Evolutionary conservation across 352 stramenopile genomes (phyloP).

Genomic region (Phytophthora lateralis): DNA sequence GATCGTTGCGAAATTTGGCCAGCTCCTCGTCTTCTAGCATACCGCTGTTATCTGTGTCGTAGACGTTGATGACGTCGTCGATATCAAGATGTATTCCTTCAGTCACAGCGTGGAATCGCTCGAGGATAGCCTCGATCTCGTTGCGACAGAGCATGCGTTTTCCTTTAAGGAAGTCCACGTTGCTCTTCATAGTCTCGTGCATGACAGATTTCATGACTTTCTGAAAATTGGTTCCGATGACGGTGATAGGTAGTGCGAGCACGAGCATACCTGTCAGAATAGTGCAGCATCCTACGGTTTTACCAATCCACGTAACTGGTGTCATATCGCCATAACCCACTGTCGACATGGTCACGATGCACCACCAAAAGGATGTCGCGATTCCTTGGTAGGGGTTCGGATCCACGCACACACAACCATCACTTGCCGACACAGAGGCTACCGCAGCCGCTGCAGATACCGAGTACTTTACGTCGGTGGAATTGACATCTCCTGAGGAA

Average conservation of each 20-base stretch:
- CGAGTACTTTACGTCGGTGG: conserved; percentile 21
- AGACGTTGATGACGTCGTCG: conserved; percentile 81
- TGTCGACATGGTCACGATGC: conserved; percentile 92
- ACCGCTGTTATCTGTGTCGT: conserved; percentile 79
- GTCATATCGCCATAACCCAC: conserved; percentile 90
- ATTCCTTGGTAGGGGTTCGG: conserved; percentile 87
- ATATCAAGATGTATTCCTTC: conserved; percentile 78
- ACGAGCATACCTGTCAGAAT: conserved; percentile 88
- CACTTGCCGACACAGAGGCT: conserved; percentile 17
- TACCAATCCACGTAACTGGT: conserved; percentile 72
- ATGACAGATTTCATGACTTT: conserved; percentile 85
- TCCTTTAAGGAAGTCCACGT: conserved; percentile 76
- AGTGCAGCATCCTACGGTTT: conserved; percentile 70
- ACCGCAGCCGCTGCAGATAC: conserved; percentile 33
- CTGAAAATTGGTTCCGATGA: conserved; percentile 90
- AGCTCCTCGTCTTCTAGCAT: conserved; percentile 81
- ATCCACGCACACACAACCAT: conserved; percentile 63
- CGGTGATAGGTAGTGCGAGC: conserved; percentile 88
- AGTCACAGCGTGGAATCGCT: conserved; percentile 74
- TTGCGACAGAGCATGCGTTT: conserved; percentile 74
- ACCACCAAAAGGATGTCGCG: conserved; percentile 86
- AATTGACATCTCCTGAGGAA: conserved; percentile 17
- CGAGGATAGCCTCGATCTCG: conserved; percentile 75
- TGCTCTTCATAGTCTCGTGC: conserved; percentile 80
- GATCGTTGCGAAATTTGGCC: conserved; percentile 67